Evolutionary conservation across 1,139 yeast genomes (phyloP), one percentile per base, ranked within the genome.

Genomic region (Blastobotrys serpentis): DNA sequence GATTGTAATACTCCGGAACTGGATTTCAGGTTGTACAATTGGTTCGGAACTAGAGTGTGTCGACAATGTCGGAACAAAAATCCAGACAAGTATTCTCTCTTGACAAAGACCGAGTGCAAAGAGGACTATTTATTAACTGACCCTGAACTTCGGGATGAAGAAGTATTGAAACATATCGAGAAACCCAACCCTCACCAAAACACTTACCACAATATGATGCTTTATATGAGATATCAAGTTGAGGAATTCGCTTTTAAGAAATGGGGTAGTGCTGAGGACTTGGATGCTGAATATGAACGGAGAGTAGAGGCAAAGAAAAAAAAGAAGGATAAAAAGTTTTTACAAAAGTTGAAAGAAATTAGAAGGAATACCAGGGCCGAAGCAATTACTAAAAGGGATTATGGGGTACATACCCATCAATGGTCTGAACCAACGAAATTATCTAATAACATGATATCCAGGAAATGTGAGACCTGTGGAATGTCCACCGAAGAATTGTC

Each of bases 131-230:
- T 92, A 41, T 66, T 92, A 33, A 92, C 98, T 0, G 98, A 92
- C 50, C 94, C 97, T 0, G 98, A 94, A 65, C 73, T 94, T 36
- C 76, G 80, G 47, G 98, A 94, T 64, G 68, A 67, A 2, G 73
- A 69, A 1, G 68, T 89, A 23, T 72, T 94, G 53, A 85, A 86
- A 5, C 79, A 94, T 55, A 72, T 90, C 52, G 96, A 89, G 56
- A 86, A 90, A 59, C 90, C 96, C 5, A 94, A 94, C 61, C 99
- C 99, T 0, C 96, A 92, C 67, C 89, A 94, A 42, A 80, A 81
- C 2, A 83, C 86, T 0, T 94, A 81, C 67, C 85, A 90, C 46
- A 77, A 94, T 61, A 94, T 94, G 99, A 96, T 89, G 74, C 72
- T 94, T 48, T 94, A 83, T 66, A 68, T 92, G 43, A 72, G 98